These are phyloP conservation scores for Cryptosporidium sp. DNA, from an alignment of 169 alveolate genomes.

Conservation along the genomic window DNA sequence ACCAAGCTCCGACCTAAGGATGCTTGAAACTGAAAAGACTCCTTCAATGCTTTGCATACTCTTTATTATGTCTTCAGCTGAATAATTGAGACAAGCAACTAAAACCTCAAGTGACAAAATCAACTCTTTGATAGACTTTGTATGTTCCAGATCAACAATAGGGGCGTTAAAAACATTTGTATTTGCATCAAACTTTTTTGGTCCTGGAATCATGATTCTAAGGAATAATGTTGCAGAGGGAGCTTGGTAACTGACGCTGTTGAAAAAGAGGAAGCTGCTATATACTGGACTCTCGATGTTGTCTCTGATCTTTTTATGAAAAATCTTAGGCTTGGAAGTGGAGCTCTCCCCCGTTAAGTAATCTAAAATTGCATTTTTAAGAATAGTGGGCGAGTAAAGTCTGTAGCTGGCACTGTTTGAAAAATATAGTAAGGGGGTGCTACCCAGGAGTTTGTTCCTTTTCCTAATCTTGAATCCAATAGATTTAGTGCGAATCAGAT, in stretches of 20 bases:
- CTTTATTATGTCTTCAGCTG: background rate
- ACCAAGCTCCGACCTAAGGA: conserved; percentile 1
- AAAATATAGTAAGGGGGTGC: conserved; percentile 5
- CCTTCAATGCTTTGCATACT: conserved; percentile 18
- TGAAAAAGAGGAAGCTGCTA: conserved; percentile 16
- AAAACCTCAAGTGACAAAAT: conserved; percentile 28
- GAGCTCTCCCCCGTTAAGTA: conserved; percentile 11
- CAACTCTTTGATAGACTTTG: background rate
- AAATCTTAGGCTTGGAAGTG: background rate
- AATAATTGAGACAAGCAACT: conserved; percentile 4
- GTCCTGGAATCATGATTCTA: conserved; percentile 11
- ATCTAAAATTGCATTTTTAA: conserved; percentile 28
- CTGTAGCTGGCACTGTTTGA: conserved; percentile 21
- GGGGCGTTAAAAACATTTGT: background rate
- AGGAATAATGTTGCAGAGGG: conserved; percentile 19
- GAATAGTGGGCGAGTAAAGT: conserved; percentile 14
- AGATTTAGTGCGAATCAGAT: background rate
- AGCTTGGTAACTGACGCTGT: conserved; percentile 1
- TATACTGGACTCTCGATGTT: background rate
- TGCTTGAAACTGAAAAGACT: background rate
- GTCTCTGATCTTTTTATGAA: background rate
- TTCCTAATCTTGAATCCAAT: conserved; percentile 28
- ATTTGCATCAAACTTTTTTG: background rate
- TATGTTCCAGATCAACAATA: background rate
- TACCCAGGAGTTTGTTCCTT: conserved; percentile 21